These are phyloP conservation scores for Aegilops speltoides DNA, from an alignment of 176 grass and related monocot species.

Conservation along the genomic window DNA sequence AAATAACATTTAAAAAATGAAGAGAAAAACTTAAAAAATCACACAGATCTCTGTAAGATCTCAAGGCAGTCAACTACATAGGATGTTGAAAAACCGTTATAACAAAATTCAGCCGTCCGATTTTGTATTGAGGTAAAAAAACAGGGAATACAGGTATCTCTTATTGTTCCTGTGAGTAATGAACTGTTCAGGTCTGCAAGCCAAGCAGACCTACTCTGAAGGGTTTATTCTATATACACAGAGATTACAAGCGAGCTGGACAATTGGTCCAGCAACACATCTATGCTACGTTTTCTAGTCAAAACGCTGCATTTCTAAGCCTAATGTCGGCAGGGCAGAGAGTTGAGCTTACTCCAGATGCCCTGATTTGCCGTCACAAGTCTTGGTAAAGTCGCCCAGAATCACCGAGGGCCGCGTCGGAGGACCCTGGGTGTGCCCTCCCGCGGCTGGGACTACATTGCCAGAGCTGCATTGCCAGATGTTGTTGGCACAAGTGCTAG, in stretches of 20 bases:
- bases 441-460: background rate
- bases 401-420: background rate
- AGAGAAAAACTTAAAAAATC: no score
- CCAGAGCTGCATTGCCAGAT: constrained; percentile 19
- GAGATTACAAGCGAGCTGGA: constrained; percentile 24
- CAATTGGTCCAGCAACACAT: background rate
- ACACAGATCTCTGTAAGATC: no score
- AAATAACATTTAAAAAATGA: no score
- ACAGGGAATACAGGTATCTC: background rate
- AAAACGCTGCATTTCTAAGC: constrained; percentile 8
- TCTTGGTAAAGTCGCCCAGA: background rate
- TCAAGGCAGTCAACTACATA: background rate
- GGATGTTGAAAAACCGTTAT: background rate
- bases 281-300: constrained; percentile 14
- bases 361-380: background rate
- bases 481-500: constrained; percentile 67
- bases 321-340: background rate
- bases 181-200: background rate
- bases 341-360: background rate
- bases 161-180: background rate
- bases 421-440: background rate
- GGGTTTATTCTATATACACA: constrained; percentile 33
- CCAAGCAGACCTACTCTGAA: background rate
- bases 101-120: background rate
- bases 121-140: background rate